Conservation (phyloP, 1,284 basidiomycete species). For the Peniophora sp. region DNA sequence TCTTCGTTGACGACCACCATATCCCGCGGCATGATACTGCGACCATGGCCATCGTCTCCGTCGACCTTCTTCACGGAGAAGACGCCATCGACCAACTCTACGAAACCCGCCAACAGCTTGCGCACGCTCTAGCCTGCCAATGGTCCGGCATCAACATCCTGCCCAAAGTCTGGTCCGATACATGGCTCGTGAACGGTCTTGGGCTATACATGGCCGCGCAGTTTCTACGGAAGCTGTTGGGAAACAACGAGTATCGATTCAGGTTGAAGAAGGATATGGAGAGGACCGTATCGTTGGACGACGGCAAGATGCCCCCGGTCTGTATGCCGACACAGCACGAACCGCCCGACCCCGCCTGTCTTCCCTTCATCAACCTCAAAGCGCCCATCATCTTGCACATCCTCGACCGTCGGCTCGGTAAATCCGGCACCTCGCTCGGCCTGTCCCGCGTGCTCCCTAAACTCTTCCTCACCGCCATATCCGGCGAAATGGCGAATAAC, state of each 20-base stretch:
- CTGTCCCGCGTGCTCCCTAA: slow-evolving; percentile 93
- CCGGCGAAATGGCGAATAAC: slow-evolving; percentile 84
- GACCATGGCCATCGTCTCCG: slow-evolving; percentile 75
- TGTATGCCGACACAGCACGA: slow-evolving; percentile 84
- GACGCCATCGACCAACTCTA: slow-evolving; percentile 92
- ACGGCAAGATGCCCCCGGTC: slow-evolving; percentile 87
- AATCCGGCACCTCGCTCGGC: slow-evolving; percentile 92
- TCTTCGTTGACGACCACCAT: slow-evolving; percentile 90
- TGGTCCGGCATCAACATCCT: slow-evolving; percentile 98
- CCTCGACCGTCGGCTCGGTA: slow-evolving; percentile 87
- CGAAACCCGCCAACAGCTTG: slow-evolving; percentile 82
- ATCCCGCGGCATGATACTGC: slow-evolving; percentile 77
- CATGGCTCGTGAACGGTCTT: slow-evolving; percentile 93
- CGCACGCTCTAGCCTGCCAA: slow-evolving; percentile 88
- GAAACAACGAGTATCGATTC: slow-evolving; percentile 97
- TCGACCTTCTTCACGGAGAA: slow-evolving; percentile 82
- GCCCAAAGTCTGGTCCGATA: slow-evolving; percentile 90
- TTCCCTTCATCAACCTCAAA: slow-evolving; percentile 94
- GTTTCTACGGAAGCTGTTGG: slow-evolving; percentile 83
- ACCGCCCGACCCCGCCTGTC: slow-evolving; percentile 70
- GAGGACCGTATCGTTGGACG: slow-evolving; percentile 84
- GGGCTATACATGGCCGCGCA: slow-evolving; percentile 87
- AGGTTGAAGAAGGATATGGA: slow-evolving; percentile 95
- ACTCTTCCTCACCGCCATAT: slow-evolving; percentile 90
- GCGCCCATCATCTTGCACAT: slow-evolving; percentile 94